These are phyloP conservation scores for Fusarium nurragi DNA, from an alignment of 2,329 filamentous ascomycete species.

Conservation along the genomic window DNA sequence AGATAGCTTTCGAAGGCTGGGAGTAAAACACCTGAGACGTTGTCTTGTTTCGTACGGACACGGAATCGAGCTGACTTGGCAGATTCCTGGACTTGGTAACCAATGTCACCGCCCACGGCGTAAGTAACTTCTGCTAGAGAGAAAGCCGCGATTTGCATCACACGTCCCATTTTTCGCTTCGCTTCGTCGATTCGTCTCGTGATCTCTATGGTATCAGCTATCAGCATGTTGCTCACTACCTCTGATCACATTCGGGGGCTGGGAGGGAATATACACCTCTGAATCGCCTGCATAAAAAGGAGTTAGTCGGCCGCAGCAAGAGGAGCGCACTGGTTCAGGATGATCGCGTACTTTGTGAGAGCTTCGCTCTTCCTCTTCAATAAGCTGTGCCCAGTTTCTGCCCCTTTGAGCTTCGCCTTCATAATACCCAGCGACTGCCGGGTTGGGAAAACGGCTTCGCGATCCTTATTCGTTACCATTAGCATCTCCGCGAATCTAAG, in stretches of 20 bases:
- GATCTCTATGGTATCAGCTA: conserved; percentile 72
- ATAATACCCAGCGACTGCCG: conserved; percentile 96
- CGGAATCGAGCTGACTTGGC: conserved; percentile 93
- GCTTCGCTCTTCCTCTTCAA: conserved; percentile 98
- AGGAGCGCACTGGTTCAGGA: not conserved
- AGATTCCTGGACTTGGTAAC: conserved; percentile 96
- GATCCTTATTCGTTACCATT: conserved; percentile 66
- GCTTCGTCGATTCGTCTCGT: conserved; percentile 97
- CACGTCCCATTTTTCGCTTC: conserved; percentile 98
- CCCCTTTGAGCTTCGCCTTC: conserved; percentile 97
- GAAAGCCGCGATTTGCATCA: conserved; percentile 99
- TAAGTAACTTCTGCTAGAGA: conserved; percentile 98
- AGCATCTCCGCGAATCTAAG: conserved; percentile 11
- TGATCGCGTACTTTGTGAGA: conserved; percentile 81
- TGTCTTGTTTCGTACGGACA: conserved; percentile 94
- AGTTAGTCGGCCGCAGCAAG: conserved; percentile 5
- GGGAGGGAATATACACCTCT: conserved; percentile 67
- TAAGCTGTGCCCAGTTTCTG: conserved; percentile 89
- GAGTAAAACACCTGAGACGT: conserved; percentile 95
- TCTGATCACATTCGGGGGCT: not conserved
- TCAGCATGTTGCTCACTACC: conserved; percentile 29
- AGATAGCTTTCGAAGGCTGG: conserved; percentile 93
- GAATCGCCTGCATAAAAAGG: conserved; percentile 73
- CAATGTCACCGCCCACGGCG: conserved; percentile 93
- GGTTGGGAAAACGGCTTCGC: conserved; percentile 97